Base-by-base conservation (phyloP, 192 early-diverging fungal species). In the Umbelopsis isabellina region DNA sequence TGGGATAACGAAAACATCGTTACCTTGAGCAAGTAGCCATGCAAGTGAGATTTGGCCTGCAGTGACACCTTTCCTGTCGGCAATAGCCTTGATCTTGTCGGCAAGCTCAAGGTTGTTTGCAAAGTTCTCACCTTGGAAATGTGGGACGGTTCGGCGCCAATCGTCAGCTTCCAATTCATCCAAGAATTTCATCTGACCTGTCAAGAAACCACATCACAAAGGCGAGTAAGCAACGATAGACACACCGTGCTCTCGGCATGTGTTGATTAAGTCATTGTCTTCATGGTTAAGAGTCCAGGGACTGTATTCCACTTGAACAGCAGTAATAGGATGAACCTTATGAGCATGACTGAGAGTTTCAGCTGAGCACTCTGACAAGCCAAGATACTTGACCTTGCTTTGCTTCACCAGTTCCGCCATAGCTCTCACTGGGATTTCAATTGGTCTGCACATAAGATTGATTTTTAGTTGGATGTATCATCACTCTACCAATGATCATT, bases 401-500 rank as follows among this genome's bases (percentile, higher is more conserved):
- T 88, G 84, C 68, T 90, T 86, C 23, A 90, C 87, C 1, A 90
- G 83, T 25, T 85, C 80, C 22, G 87, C 86, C 83, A 92, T 82
- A n/a, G 86, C 85, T 0, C 37, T 49, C 8, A 90, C 82, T 3
- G 89, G 90, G 4, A 83, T 84, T 68, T 88, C 86, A 72, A 91
- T 88, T 0, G 87, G 85, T 0, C 71, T 74, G 16, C 71, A n/a
- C n/a, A n/a, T n/a, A n/a, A n/a, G n/a, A n/a, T n/a, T n/a, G n/a
- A n/a, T 67, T 21, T 46, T 30, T 72, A 50, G 23, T 27, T 27
- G 12, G 27, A 22, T 6, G 2, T 44, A 27, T 41, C 21, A 55
- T 53, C 10, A 11, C n/a, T 15, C 23, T n/a, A 46, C 3, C 20
- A 25, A 2, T 3, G 23, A 13, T 16, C 0, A n/a, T 18, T 30